These are phyloP conservation scores for Akanthomyces uredinophilus DNA, from an alignment of 2,329 filamentous ascomycete genomes.

Conservation along the genomic window DNA sequence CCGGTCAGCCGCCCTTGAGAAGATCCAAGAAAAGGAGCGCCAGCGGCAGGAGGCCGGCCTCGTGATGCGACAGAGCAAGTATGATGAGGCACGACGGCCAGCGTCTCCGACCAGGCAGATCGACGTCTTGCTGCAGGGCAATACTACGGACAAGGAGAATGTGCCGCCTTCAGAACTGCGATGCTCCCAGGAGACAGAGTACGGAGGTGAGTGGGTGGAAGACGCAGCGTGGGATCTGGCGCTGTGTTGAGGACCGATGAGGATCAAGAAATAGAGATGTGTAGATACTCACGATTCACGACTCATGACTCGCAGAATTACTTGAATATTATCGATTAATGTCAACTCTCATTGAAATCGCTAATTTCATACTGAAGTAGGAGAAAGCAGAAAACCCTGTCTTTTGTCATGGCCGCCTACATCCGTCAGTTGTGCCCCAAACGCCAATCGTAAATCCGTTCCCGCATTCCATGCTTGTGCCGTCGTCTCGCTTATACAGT, in stretches of 20 bases:
- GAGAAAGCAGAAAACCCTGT: neutral
- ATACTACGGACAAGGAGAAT: conserved; percentile 4
- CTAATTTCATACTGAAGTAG: neutral
- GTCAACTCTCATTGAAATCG: neutral
- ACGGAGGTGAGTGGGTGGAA: conserved; percentile 35
- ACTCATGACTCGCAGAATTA: neutral
- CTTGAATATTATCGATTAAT: neutral
- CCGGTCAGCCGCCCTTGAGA: conserved; percentile 28
- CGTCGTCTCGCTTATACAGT: too few species aligned
- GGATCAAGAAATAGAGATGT: neutral
- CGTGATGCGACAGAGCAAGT: neutral
- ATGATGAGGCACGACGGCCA: neutral
- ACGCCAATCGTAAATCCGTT: neutral
- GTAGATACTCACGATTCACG: neutral
- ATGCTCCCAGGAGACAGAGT: conserved; percentile 34
- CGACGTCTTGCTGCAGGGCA: neutral
- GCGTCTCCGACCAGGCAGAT: neutral
- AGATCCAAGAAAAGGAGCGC: conserved; percentile 24
- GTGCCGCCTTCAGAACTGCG: conserved; percentile 6
- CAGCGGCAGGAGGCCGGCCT: conserved; percentile 19
- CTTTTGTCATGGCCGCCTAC: too few species aligned
- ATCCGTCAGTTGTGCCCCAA: too few species aligned
- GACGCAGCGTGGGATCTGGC: conserved; percentile 28
- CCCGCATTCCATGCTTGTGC: too few species aligned
- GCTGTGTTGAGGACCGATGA: neutral